These are phyloP conservation scores for Pseudogymnoascus sp. DNA, from an alignment of 2,329 filamentous ascomycete genomes.

Conservation along the genomic window DNA sequence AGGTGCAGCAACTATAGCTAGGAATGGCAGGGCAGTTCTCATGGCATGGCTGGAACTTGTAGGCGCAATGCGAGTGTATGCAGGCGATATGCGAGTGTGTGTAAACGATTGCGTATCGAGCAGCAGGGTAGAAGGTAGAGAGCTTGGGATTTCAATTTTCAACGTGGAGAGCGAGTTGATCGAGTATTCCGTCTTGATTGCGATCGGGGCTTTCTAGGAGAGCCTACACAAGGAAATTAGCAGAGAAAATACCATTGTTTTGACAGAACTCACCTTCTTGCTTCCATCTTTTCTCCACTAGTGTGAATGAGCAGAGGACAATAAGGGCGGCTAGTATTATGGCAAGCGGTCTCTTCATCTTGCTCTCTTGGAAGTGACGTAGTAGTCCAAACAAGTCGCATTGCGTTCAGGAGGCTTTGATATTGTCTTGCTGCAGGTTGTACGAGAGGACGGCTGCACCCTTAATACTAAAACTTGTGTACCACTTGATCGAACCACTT, in stretches of 20 bases:
- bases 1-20: slow-evolving; percentile 1
- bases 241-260: neutral
- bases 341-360: slow-evolving; percentile 13
- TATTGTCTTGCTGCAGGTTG: neutral
- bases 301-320: slow-evolving; percentile 12
- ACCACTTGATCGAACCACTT: neutral
- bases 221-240: slow-evolving; percentile 4
- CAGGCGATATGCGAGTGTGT: neutral
- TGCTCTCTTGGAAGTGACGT: slow-evolving; percentile 6
- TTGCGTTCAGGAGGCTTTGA: neutral
- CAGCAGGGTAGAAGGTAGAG: slow-evolving; percentile 3
- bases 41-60: slow-evolving; percentile 8
- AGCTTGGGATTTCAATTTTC: slow-evolving; percentile 3
- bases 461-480: neutral
- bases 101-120: slow-evolving; percentile 5
- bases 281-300: slow-evolving; percentile 8
- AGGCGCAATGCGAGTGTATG: neutral
- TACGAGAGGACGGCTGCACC: neutral
- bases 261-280: slow-evolving; percentile 1
- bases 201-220: slow-evolving; percentile 1
- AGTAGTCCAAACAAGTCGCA: slow-evolving; percentile 11
- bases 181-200: slow-evolving; percentile 7
- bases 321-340: slow-evolving; percentile 11
- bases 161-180: slow-evolving; percentile 5
- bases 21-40: slow-evolving; percentile 4